Percentiles rank a stretch among this genome's conserved stretches.
Evolutionary conservation across 1,284 basidiomycete genomes (phyloP).

Genomic region (Fomitopsis schrenkii): DNA sequence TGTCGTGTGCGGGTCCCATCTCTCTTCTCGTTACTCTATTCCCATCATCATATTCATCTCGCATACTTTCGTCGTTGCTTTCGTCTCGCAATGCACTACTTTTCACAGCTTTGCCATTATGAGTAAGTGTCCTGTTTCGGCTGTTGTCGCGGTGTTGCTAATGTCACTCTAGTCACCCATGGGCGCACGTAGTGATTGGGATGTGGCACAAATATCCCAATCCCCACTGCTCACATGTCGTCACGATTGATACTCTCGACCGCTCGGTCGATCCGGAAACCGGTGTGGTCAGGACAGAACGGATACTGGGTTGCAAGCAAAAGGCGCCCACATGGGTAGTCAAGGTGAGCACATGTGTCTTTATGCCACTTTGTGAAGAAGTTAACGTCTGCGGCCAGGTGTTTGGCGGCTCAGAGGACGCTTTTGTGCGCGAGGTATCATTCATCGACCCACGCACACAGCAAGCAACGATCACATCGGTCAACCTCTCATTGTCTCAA

Average conservation of each 20-base stretch:
- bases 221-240: slow-evolving; percentile 87
- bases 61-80: slow-evolving; percentile 1
- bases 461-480: slow-evolving; percentile 79
- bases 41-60: slow-evolving; percentile 5
- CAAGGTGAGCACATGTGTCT: slow-evolving; percentile 49
- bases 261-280: slow-evolving; percentile 79
- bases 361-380: background rate
- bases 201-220: slow-evolving; percentile 98
- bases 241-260: slow-evolving; percentile 86
- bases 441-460: slow-evolving; percentile 82
- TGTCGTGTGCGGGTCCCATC: slow-evolving; percentile 8
- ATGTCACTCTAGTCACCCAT: slow-evolving; percentile 63
- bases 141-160: slow-evolving; percentile 12
- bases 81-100: slow-evolving; percentile 58
- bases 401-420: slow-evolving; percentile 87
- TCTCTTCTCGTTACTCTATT: slow-evolving; percentile 5
- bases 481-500: slow-evolving; percentile 88
- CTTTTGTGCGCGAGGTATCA: slow-evolving; percentile 91
- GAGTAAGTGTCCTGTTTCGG: slow-evolving; percentile 44
- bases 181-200: slow-evolving; percentile 82
- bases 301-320: slow-evolving; percentile 83
- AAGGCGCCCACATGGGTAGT: slow-evolving; percentile 82
- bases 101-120: slow-evolving; percentile 70
- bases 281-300: slow-evolving; percentile 85
- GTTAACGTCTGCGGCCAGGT: slow-evolving; percentile 43